Evolutionary conservation across 768 basidiomycete species (phyloP).

Genomic region (Rhodotorula babjevae): DNA sequence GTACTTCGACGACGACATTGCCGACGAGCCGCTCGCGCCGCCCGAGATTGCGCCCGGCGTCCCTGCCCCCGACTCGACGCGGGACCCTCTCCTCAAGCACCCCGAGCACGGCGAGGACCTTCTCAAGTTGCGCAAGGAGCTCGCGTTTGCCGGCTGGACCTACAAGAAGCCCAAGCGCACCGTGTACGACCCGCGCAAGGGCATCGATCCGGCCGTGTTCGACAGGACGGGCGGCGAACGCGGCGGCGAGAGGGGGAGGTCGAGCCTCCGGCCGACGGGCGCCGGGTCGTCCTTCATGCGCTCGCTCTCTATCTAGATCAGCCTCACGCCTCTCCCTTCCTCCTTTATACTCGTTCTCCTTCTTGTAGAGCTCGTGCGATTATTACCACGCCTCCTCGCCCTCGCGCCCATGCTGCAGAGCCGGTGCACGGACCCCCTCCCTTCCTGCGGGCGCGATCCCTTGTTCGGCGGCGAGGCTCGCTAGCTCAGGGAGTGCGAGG

Average conservation of each 20-base stretch:
- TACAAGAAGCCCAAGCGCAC: constrained; percentile 30
- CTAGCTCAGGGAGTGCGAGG: too few species aligned
- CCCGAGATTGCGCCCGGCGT: constrained; percentile 70
- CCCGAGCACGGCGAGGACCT: constrained; percentile 79
- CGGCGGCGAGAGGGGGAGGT: neutral
- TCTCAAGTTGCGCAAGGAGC: constrained; percentile 80
- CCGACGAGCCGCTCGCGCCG: constrained; percentile 63
- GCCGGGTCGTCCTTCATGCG: neutral
- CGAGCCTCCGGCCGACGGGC: neutral
- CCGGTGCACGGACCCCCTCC: too few species aligned
- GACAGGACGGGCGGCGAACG: neutral
- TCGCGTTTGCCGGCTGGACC: constrained; percentile 61
- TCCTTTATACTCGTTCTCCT: too few species aligned
- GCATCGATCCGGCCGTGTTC: constrained; percentile 9
- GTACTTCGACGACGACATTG: constrained; percentile 79
- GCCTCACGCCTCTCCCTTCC: neutral
- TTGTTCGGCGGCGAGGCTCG: too few species aligned
- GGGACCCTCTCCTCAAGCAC: constrained; percentile 82
- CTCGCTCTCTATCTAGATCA: neutral
- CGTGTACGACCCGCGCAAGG: constrained; percentile 32
- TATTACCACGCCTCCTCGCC: too few species aligned
- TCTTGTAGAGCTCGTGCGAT: too few species aligned
- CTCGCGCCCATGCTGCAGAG: too few species aligned
- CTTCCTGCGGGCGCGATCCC: too few species aligned
- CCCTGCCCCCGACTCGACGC: constrained; percentile 67